These are phyloP conservation scores for Phytophthora multivora DNA, from an alignment of 352 stramenopile species.

Conservation along the genomic window DNA sequence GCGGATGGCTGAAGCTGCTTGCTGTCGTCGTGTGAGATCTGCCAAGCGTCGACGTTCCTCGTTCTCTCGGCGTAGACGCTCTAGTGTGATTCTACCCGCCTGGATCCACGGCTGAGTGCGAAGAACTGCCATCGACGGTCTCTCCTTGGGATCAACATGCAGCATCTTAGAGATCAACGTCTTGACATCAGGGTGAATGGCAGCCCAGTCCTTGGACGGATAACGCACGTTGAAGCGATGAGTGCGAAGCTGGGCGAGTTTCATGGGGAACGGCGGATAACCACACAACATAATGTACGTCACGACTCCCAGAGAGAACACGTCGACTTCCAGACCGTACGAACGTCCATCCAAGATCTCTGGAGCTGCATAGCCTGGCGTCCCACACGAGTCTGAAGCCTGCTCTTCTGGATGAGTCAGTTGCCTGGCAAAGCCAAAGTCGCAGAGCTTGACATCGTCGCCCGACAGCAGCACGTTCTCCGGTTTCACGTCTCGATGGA, in stretches of 20 bases:
- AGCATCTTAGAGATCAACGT: slow-evolving; percentile 82
- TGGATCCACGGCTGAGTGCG: slow-evolving; percentile 70
- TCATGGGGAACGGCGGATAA: slow-evolving; percentile 90
- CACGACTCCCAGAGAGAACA: slow-evolving; percentile 90
- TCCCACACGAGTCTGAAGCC: slow-evolving; percentile 82
- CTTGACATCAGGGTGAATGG: slow-evolving; percentile 67
- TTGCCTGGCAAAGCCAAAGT: slow-evolving; percentile 87
- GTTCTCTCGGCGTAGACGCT: slow-evolving; percentile 47
- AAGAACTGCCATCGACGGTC: slow-evolving; percentile 67
- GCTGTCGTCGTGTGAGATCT: slow-evolving; percentile 62
- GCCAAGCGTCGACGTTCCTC: slow-evolving; percentile 51
- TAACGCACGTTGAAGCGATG: slow-evolving; percentile 86
- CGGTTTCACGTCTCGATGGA: slow-evolving; percentile 88
- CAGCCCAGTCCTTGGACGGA: slow-evolving; percentile 79
- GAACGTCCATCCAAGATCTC: slow-evolving; percentile 85
- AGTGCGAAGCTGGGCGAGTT: slow-evolving; percentile 79
- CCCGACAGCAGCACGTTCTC: slow-evolving; percentile 85
- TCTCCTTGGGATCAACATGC: slow-evolving; percentile 65
- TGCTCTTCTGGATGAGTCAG: slow-evolving; percentile 64
- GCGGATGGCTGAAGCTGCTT: slow-evolving; percentile 65
- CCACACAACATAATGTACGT: slow-evolving; percentile 90
- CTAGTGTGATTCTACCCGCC: slow-evolving; percentile 48
- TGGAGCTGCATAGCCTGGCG: slow-evolving; percentile 80
- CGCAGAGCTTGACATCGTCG: slow-evolving; percentile 82
- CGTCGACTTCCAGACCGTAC: slow-evolving; percentile 85